Base-by-base conservation (phyloP, 441 rosid species). In the Pelargonium myrrhifolium region DNA sequence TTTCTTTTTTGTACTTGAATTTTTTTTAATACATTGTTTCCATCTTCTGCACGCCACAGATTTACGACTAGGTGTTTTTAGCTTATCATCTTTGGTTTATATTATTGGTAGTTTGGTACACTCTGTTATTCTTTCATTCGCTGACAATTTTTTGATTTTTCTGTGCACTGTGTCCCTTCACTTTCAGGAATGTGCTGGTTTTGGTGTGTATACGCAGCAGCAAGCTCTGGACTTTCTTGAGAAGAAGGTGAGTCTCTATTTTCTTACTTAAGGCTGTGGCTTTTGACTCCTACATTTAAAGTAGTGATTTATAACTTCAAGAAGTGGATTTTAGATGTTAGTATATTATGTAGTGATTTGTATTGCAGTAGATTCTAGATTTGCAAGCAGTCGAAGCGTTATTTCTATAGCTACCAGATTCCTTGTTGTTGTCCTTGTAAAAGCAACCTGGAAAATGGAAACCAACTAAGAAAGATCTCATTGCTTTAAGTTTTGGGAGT, bases 191-290 rank as follows among this genome's bases (percentile, higher is more conserved):
- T 93, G 96, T 76, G 84, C 86, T 24, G 76, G 78, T 69, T 73
- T 74, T 42, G 81, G 79, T 55, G 80, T 93, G 65, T 78, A 75
- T 76, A 87, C 96, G 18, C 86, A 70, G 64, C 76, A 76, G 70
- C 82, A 88, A 78, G 99, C 99, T 49, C 75, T 91, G 79, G 89
- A 83, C 20, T 85, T 77, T 76, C 97, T 93, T 40, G 96, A 91
- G 74, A 76, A 81, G 66, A 84, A 85, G 95, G 99, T 93, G 63
- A 67, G 53, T 58, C 21, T 71, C 45, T 47, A 47, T 35, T 26
- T 17, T 49, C 18, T 17, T 17, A 15, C 59, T 18, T 53, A 0
- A n/a, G 6, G 15, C 9, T 17, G 59, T 53, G 59, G 7, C 24
- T 17, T 53, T 15, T 53, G 59, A 18, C 18, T 20, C 24, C 22